A percentile compares a stretch with the other conserved stretches of the same genome.
phyloP scores from a whole-genome alignment of 371 early-diverging fungal species.

The Rhizopus microsporus region DNA sequence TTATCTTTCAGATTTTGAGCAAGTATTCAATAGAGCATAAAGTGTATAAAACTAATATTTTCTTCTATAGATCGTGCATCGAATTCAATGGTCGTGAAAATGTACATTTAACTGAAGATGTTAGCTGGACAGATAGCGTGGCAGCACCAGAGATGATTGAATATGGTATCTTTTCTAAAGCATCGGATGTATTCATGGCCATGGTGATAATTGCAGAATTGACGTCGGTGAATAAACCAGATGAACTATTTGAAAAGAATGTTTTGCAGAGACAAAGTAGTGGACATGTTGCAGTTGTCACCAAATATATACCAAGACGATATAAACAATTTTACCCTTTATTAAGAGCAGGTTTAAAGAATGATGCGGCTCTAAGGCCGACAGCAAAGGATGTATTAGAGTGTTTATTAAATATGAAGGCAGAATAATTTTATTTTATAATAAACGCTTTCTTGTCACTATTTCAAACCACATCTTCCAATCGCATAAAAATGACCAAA shows the following conservation, averaged over 20 bases:
- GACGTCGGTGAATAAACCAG: conserved; percentile 25
- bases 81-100: conserved; percentile 16
- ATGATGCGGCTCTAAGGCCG: conserved; percentile 8
- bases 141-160: conserved; percentile 42
- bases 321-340: conserved; percentile 18
- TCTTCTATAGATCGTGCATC: conserved; percentile 30
- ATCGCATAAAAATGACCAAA: conserved; percentile 65
- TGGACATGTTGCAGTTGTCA: conserved; percentile 20
- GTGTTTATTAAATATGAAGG: conserved; percentile 6
- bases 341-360: conserved; percentile 12
- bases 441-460: conserved; percentile 34
- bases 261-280: conserved; percentile 13
- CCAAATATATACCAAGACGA: conserved; percentile 8
- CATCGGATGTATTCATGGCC: conserved; percentile 46
- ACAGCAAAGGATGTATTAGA: conserved; percentile 12
- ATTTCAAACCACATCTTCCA: conserved; percentile 65
- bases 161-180: conserved; percentile 19
- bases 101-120: conserved; percentile 9
- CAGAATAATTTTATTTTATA: conserved; percentile 20
- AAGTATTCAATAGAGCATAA: neutral
- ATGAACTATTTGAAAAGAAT: conserved; percentile 19
- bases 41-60: neutral
- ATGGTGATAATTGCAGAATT: conserved; percentile 32
- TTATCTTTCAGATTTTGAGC: conserved; percentile 46
- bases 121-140: conserved; percentile 39